phyloP scores from a whole-genome alignment of 345 rosid genomes.

The Hypericum androsaemum region DNA sequence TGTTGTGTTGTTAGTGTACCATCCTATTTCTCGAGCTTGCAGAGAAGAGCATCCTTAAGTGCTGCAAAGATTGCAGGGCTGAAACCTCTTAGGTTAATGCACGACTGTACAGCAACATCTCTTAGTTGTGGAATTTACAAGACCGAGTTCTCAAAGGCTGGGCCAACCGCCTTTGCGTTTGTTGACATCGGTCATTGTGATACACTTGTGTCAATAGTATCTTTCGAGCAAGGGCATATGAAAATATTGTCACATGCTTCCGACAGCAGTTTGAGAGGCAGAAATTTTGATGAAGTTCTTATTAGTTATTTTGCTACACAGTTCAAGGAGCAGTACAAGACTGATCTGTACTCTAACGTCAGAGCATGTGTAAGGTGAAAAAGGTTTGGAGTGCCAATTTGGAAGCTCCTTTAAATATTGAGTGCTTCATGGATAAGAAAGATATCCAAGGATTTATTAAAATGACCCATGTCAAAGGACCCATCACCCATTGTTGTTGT shows the following conservation, averaged over 20 bases:
- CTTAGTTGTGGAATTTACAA: slow-evolving; percentile 51
- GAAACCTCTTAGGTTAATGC: slow-evolving; percentile 48
- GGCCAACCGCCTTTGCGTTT: slow-evolving; percentile 36
- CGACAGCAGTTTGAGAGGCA: slow-evolving; percentile 49
- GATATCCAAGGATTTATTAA: slow-evolving; percentile 48
- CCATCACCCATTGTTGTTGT: too few relatives aligned
- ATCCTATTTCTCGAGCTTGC: slow-evolving; percentile 47
- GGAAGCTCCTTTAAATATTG: slow-evolving; percentile 46
- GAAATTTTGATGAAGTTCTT: slow-evolving; percentile 48
- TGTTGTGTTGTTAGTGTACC: slow-evolving; percentile 56
- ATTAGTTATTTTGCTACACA: slow-evolving; percentile 43
- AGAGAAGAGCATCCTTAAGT: slow-evolving; percentile 44
- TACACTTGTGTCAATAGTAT: slow-evolving; percentile 43
- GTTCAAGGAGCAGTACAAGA: slow-evolving; percentile 44
- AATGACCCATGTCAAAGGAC: too few relatives aligned
- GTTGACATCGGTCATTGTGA: slow-evolving; percentile 56
- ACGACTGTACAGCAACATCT: slow-evolving; percentile 50
- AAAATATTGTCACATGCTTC: slow-evolving; percentile 44
- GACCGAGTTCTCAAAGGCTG: slow-evolving; percentile 36
- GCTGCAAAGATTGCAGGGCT: slow-evolving; percentile 48
- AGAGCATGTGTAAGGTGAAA: slow-evolving; percentile 44
- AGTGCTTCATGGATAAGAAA: slow-evolving; percentile 61
- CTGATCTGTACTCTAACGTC: slow-evolving; percentile 42
- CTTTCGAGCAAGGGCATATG: slow-evolving; percentile 44
- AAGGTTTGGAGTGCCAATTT: slow-evolving; percentile 57